Evolutionary conservation across 805 yeast species (phyloP).

Genomic region (Kuraishia ogatae): DNA sequence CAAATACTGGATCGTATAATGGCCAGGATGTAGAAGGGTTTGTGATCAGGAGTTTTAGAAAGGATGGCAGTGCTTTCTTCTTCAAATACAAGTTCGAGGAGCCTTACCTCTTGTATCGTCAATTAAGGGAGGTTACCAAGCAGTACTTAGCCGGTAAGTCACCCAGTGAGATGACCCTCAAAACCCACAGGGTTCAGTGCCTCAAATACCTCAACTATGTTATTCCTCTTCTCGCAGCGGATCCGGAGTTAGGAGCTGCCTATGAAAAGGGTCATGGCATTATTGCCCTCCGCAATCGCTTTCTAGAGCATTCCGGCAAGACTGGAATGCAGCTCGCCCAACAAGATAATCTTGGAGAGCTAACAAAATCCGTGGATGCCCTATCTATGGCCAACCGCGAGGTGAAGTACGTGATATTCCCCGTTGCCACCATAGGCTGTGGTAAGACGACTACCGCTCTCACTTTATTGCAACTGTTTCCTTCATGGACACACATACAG

Average conservation of each 20-base stretch:
- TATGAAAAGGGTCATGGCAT: constrained; percentile 60
- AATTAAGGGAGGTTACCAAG: constrained; percentile 82
- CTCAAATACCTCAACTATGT: constrained; percentile 64
- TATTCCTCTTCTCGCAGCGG: constrained; percentile 38
- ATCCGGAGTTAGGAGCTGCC: constrained; percentile 35
- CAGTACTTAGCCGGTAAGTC: constrained; percentile 32
- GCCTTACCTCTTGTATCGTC: constrained; percentile 86
- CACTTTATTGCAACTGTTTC: constrained; percentile 46
- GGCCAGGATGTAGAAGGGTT: constrained; percentile 85
- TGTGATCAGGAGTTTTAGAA: constrained; percentile 58
- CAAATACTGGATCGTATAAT: constrained; percentile 61
- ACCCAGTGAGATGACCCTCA: constrained; percentile 26
- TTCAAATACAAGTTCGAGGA: constrained; percentile 94
- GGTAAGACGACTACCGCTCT: constrained; percentile 84
- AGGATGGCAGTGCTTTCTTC: constrained; percentile 42
- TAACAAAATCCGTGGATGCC: constrained; percentile 14
- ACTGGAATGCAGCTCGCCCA: constrained; percentile 48
- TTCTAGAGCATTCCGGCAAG: constrained; percentile 43
- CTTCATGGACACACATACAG: constrained; percentile 67
- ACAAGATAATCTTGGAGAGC: constrained; percentile 30
- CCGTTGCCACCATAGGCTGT: constrained; percentile 88
- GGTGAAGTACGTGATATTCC: constrained; percentile 57
- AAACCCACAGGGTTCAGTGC: constrained; percentile 51
- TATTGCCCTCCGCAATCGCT: constrained; percentile 60
- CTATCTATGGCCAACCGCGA: constrained; percentile 22